These are phyloP conservation scores for Penicillium cataractarum DNA, from an alignment of 495 filamentous ascomycete species.

Conservation along the genomic window DNA sequence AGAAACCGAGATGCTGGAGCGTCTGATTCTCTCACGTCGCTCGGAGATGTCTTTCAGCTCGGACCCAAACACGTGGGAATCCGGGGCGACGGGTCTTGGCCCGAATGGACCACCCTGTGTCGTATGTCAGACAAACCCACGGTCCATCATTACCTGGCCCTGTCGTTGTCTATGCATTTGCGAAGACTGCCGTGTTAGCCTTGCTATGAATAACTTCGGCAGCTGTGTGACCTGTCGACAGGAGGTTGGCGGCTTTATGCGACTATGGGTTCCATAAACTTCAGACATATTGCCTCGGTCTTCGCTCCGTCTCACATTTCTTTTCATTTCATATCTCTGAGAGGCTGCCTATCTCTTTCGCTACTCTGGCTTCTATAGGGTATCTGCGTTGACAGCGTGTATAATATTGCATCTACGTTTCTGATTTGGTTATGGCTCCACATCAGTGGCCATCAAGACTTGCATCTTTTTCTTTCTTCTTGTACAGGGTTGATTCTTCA, in stretches of 20 bases:
- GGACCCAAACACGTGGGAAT: conserved; percentile 56
- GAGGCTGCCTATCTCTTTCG: background rate
- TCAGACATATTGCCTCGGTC: background rate
- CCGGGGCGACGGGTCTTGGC: conserved; percentile 71
- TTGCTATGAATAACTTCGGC: conserved; percentile 96
- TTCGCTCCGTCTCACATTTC: background rate
- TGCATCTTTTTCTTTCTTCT: conserved; percentile 6
- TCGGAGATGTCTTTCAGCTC: conserved; percentile 29
- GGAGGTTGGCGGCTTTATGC: conserved; percentile 82
- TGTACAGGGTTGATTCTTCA: conserved; percentile 13
- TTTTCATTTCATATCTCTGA: background rate
- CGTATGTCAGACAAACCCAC: conserved; percentile 84
- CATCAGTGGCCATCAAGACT: background rate
- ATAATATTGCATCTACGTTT: conserved; percentile 25
- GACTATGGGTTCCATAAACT: conserved; percentile 80
- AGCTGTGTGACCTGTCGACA: conserved; percentile 92
- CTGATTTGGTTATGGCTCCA: background rate
- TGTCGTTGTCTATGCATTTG: conserved; percentile 93
- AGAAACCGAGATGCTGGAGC: conserved; percentile 79
- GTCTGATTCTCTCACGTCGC: conserved; percentile 71
- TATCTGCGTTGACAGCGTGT: conserved; percentile 17
- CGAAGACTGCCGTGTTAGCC: conserved; percentile 89
- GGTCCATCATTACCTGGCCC: conserved; percentile 94
- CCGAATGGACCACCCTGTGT: conserved; percentile 84
- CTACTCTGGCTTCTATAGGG: background rate